Conservation (phyloP, 768 basidiomycete genomes). For the Tricholoma flavovirens region DNA sequence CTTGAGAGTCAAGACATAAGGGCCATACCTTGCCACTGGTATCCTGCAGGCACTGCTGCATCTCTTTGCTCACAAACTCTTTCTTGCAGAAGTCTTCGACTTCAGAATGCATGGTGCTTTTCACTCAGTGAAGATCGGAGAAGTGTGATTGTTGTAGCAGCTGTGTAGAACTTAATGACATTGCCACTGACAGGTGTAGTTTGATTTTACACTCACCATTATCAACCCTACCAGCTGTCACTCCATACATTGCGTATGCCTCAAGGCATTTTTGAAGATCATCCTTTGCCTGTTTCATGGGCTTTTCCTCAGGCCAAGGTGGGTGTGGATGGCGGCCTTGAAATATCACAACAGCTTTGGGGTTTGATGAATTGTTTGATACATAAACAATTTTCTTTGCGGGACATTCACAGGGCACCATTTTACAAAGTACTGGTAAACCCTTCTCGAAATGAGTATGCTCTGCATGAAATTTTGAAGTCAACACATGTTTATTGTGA, state of each 20-base stretch:
- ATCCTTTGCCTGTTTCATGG: neutral
- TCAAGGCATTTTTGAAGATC: neutral
- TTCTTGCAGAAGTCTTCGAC: neutral
- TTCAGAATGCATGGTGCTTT: neutral
- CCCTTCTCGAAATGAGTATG: neutral
- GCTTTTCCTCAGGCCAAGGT: constrained; percentile 2
- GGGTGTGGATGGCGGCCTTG: neutral
- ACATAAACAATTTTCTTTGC: constrained; percentile 1
- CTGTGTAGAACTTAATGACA: too few relatives aligned
- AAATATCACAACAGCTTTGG: neutral
- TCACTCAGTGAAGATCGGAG: neutral
- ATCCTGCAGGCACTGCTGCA: neutral
- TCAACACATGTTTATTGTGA: neutral
- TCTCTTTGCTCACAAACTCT: neutral
- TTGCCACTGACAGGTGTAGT: too few relatives aligned
- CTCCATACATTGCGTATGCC: neutral
- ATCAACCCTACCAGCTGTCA: neutral
- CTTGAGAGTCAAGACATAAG: neutral
- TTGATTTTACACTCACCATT: neutral
- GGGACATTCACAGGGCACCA: neutral
- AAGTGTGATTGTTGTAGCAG: neutral
- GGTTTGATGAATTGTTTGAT: neutral
- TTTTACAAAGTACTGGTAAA: neutral
- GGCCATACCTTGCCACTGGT: neutral
- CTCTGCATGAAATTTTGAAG: neutral